Conservation (phyloP, 2,329 filamentous ascomycete genomes). For the Alternaria ventricosa region DNA sequence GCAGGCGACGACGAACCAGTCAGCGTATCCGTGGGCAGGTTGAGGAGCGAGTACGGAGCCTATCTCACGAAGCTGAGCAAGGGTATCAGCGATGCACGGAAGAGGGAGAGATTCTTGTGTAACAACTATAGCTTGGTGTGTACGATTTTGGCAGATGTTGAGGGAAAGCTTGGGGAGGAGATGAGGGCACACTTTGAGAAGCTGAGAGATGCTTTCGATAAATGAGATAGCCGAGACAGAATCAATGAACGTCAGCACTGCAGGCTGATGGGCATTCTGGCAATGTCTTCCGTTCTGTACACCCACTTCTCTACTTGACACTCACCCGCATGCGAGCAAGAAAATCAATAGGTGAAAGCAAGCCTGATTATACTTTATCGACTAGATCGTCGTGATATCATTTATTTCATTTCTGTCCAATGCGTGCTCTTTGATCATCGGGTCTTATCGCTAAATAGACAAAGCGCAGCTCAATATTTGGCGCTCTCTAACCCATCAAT, state of each 20-base stretch:
- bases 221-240: slow-evolving; percentile 11
- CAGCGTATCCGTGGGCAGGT: slow-evolving; percentile 75
- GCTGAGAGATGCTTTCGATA: slow-evolving; percentile 54
- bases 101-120: slow-evolving; percentile 85
- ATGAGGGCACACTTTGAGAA: slow-evolving; percentile 77
- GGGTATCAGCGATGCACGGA: slow-evolving; percentile 76
- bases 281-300: not conserved
- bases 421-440: not conserved
- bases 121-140: slow-evolving; percentile 97
- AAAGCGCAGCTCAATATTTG: not conserved
- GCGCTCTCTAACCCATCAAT: slow-evolving; percentile 17
- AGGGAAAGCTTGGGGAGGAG: slow-evolving; percentile 75
- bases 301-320: not conserved
- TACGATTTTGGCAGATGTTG: slow-evolving; percentile 79
- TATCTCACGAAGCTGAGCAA: slow-evolving; percentile 82
- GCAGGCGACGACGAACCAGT: slow-evolving; percentile 95
- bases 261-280: not conserved
- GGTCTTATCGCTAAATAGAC: not conserved
- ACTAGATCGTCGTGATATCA: not conserved
- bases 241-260: not conserved
- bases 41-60: slow-evolving; percentile 81
- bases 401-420: not conserved
- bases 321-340: not conserved
- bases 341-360: not conserved
- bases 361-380: not conserved